phyloP scores from a whole-genome alignment of 495 filamentous ascomycete species.

The Physcia stellaris region DNA sequence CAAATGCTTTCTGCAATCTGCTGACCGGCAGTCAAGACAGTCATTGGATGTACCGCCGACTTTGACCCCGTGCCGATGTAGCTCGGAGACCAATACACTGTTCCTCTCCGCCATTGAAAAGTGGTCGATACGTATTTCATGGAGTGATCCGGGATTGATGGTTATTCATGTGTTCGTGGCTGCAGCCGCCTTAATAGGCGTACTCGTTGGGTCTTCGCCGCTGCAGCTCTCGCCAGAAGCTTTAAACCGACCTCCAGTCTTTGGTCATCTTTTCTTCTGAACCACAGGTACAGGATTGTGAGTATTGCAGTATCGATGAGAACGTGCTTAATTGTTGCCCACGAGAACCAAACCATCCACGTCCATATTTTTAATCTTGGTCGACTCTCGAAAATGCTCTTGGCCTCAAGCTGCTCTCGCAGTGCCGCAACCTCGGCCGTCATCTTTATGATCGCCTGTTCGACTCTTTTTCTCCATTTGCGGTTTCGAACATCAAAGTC shows the following conservation, averaged over 20 bases:
- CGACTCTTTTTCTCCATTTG: conserved; percentile 70
- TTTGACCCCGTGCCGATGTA: too few species aligned
- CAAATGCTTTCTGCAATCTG: too few species aligned
- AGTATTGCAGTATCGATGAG: conserved; percentile 57
- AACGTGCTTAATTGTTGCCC: conserved; percentile 58
- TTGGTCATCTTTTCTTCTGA: conserved; percentile 62
- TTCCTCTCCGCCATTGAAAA: too few species aligned
- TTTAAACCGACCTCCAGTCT: conserved; percentile 65
- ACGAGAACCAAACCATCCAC: conserved; percentile 64
- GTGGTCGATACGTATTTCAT: too few species aligned
- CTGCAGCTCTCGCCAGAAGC: too few species aligned
- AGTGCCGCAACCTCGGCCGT: conserved; percentile 89
- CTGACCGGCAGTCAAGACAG: too few species aligned
- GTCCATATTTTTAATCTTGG: conserved; percentile 42
- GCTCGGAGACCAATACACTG: too few species aligned
- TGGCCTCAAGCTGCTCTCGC: conserved; percentile 72
- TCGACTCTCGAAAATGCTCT: conserved; percentile 30
- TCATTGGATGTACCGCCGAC: too few species aligned
- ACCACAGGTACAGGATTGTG: conserved; percentile 58
- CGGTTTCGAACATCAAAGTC: conserved; percentile 20
- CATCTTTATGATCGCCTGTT: conserved; percentile 76
- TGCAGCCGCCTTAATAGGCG: too few species aligned
- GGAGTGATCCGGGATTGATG: too few species aligned
- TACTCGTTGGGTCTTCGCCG: too few species aligned
- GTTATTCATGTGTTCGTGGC: too few species aligned